Evolutionary conservation across 208 protist genomes (phyloP).

Genomic region (Trypanosoma rangeli): DNA sequence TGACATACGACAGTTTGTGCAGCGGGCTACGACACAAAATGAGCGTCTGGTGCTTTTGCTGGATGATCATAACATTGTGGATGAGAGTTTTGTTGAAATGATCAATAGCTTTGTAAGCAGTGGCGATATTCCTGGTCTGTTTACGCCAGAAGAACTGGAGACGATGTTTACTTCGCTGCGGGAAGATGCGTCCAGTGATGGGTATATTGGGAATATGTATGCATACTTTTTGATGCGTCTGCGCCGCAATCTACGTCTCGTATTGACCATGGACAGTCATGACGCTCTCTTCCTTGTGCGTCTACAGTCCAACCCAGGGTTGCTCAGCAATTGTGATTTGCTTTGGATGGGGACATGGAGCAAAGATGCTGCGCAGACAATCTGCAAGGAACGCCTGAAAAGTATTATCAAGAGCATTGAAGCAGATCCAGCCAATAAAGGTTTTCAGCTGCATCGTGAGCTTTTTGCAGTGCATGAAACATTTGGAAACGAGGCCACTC

Average conservation of each 20-base stretch:
- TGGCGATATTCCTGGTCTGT: conserved; percentile 95
- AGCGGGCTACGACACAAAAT: conserved; percentile 77
- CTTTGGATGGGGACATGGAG: conserved; percentile 95
- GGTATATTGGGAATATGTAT: conserved; percentile 80
- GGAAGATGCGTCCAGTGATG: conserved; percentile 84
- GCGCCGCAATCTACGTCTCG: conserved; percentile 92
- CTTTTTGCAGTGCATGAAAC: conserved; percentile 84
- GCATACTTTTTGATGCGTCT: conserved; percentile 89
- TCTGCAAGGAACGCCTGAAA: conserved; percentile 82
- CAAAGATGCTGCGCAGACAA: conserved; percentile 72
- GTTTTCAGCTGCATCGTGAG: conserved; percentile 83
- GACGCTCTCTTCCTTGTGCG: conserved; percentile 87
- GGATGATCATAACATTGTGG: conserved; percentile 96
- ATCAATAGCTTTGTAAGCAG: conserved; percentile 94
- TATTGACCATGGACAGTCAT: conserved; percentile 92
- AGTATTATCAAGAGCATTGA: conserved; percentile 74
- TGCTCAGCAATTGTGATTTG: conserved; percentile 93
- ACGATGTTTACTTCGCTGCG: conserved; percentile 89
- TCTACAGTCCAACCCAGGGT: conserved; percentile 94
- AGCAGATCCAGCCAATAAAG: conserved; percentile 58
- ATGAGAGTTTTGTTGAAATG: conserved; percentile 96
- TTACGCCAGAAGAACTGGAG: conserved; percentile 96
- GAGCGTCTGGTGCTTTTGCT: conserved; percentile 94
- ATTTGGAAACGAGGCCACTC: conserved; percentile 61
- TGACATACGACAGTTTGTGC: conserved; percentile 81